Evolutionary conservation across 2,329 filamentous ascomycete genomes (phyloP).

Genomic region (Erysiphe pulchra): DNA sequence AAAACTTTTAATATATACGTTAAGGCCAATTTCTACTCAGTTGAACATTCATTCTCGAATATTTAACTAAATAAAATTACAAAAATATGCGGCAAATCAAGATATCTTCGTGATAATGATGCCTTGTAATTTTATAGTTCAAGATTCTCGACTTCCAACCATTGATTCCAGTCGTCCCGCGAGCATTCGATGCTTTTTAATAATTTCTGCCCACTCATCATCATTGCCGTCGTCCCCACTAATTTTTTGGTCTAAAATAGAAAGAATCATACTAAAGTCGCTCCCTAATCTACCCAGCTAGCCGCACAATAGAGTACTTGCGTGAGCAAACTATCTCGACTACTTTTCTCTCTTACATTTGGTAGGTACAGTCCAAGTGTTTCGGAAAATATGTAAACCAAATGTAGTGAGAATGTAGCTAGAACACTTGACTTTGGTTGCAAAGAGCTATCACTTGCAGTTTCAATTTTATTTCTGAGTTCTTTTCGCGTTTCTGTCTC

Average conservation of each 20-base stretch:
- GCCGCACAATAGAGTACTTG: conserved; percentile 85
- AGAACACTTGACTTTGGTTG: conserved; percentile 47
- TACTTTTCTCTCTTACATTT: conserved; percentile 52
- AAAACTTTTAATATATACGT: no score
- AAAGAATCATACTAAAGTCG: conserved; percentile 77
- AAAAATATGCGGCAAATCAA: no score
- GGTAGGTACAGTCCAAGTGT: conserved; percentile 56
- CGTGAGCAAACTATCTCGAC: conserved; percentile 67
- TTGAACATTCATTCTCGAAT: no score
- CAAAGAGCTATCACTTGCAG: conserved; percentile 17
- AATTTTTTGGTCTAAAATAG: conserved; percentile 20
- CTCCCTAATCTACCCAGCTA: conserved; percentile 73
- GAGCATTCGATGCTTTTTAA: conserved; percentile 65
- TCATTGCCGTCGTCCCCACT: conserved; percentile 19
- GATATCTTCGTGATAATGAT: no score
- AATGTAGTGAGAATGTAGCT: conserved; percentile 59
- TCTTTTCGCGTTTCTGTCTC: conserved; percentile 3
- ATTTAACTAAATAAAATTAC: no score
- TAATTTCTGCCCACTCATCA: conserved; percentile 66
- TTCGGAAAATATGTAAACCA: conserved; percentile 57
- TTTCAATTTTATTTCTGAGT: conserved; percentile 3
- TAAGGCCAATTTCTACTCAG: no score
- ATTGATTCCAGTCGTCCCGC: conserved; percentile 53
- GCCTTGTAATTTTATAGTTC: no score
- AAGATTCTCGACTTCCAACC: conserved; percentile 19